These are phyloP conservation scores for Sphaceloma murrayae DNA, from an alignment of 2,329 filamentous ascomycete genomes.

Conservation along the genomic window DNA sequence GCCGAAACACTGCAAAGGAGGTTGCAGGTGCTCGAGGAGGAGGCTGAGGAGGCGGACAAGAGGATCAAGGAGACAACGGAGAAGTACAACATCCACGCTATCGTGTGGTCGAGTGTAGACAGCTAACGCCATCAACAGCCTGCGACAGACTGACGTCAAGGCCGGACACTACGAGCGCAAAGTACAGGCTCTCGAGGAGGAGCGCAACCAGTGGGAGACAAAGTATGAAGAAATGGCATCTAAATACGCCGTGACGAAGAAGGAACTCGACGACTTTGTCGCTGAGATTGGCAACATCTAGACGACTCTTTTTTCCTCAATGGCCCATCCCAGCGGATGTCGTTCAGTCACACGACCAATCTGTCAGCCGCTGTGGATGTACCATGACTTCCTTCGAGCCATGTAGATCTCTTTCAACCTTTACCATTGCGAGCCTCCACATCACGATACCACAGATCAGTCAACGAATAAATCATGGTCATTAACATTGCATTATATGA, in stretches of 20 bases:
- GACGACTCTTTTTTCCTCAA: slow-evolving; percentile 26
- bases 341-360: slow-evolving; percentile 8
- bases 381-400: not conserved
- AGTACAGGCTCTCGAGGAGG: slow-evolving; percentile 87
- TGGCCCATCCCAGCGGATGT: not conserved
- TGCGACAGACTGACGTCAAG: slow-evolving; percentile 98
- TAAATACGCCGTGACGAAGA: slow-evolving; percentile 75
- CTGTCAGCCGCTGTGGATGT: not conserved
- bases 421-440: slow-evolving; percentile 3
- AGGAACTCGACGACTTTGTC: slow-evolving; percentile 87
- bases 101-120: slow-evolving; percentile 15
- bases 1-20: slow-evolving; percentile 87
- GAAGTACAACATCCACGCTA: slow-evolving; percentile 58
- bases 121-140: slow-evolving; percentile 46
- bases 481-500: slow-evolving; percentile 2
- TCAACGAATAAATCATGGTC: slow-evolving; percentile 15
- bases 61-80: slow-evolving; percentile 94
- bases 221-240: slow-evolving; percentile 98
- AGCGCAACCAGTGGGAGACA: slow-evolving; percentile 87
- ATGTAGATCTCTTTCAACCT: slow-evolving; percentile 15
- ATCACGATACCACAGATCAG: slow-evolving; percentile 18
- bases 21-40: slow-evolving; percentile 93
- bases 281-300: slow-evolving; percentile 89
- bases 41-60: slow-evolving; percentile 94
- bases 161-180: slow-evolving; percentile 99